A percentile compares a stretch with the other conserved stretches of the same genome.
These are phyloP conservation scores for Sclerotiophoma versabilis DNA, from an alignment of 2,329 filamentous ascomycete genomes.

Conservation along the genomic window DNA sequence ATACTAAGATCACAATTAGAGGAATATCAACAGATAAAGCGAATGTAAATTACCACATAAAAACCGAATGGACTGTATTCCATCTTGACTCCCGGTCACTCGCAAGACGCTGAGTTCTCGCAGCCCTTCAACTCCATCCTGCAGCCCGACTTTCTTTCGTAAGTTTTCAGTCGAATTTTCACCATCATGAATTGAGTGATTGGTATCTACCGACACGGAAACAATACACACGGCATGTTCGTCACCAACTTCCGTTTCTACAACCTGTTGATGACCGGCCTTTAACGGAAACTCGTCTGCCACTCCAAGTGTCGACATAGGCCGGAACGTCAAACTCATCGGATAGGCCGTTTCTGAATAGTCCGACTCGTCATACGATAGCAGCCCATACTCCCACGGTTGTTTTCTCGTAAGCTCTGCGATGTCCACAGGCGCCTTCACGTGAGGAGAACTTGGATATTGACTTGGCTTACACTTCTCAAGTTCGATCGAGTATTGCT, in stretches of 20 bases:
- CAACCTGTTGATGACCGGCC: neutral
- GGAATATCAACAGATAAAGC: neutral
- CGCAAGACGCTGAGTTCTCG: neutral
- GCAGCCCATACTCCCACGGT: constrained; percentile 5
- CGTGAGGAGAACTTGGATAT: neutral
- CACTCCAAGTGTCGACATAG: neutral
- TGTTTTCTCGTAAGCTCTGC: neutral
- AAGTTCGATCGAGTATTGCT: neutral
- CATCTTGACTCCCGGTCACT: neutral
- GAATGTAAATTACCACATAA: neutral
- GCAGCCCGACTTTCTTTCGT: neutral
- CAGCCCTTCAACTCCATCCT: neutral
- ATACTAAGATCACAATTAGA: neutral
- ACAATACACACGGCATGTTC: neutral
- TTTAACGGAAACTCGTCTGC: neutral
- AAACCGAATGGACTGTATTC: neutral
- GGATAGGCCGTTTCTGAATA: constrained; percentile 6
- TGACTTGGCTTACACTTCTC: neutral
- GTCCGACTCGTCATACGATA: neutral
- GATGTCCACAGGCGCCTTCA: neutral
- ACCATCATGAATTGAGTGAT: neutral
- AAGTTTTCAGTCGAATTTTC: neutral
- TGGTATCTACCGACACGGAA: neutral
- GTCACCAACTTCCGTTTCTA: neutral
- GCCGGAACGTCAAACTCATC: neutral